Percentiles rank a stretch among this genome's conserved stretches.
phyloP scores from a whole-genome alignment of 176 grass and related monocot species.

The Pontederia crassipes region DNA sequence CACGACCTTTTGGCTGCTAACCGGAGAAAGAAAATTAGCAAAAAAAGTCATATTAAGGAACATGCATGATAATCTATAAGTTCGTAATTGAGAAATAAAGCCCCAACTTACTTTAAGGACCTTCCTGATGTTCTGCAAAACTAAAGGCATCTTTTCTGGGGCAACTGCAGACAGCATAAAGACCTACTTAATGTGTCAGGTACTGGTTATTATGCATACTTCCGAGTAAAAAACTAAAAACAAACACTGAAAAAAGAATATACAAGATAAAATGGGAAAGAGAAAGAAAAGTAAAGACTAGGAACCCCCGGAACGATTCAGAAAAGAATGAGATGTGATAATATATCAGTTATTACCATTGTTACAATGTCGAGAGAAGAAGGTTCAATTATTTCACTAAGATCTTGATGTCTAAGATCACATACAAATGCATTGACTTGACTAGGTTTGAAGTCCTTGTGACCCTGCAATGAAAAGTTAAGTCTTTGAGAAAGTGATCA shows the following conservation, averaged over 20 bases:
- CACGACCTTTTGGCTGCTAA: constrained; percentile 51
- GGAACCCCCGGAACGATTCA: not conserved
- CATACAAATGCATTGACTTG: constrained; percentile 80
- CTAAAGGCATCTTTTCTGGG: constrained; percentile 72
- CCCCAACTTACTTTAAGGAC: constrained; percentile 61
- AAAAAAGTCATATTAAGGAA: too few relatives aligned
- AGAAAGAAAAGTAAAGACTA: not conserved
- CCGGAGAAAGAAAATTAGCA: not conserved
- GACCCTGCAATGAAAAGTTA: constrained; percentile 43
- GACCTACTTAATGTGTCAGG: constrained; percentile 93
- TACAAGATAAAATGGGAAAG: not conserved
- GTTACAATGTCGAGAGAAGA: constrained; percentile 71
- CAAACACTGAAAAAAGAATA: constrained; percentile 14
- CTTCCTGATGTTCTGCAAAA: constrained; percentile 49
- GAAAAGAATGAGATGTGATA: not conserved
- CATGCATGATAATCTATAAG: too few relatives aligned
- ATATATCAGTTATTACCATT: constrained; percentile 49
- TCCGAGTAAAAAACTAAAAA: constrained; percentile 7
- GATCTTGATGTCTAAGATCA: constrained; percentile 58
- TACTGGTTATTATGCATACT: constrained; percentile 13
- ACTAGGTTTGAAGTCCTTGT: constrained; percentile 59
- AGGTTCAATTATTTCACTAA: constrained; percentile 44
- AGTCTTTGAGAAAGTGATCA: not conserved
- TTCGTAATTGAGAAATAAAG: constrained; percentile 1
- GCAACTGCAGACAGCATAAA: constrained; percentile 97